Evolutionary conservation across 331 rosid species (phyloP).

Genomic region (Quercus phellos): DNA sequence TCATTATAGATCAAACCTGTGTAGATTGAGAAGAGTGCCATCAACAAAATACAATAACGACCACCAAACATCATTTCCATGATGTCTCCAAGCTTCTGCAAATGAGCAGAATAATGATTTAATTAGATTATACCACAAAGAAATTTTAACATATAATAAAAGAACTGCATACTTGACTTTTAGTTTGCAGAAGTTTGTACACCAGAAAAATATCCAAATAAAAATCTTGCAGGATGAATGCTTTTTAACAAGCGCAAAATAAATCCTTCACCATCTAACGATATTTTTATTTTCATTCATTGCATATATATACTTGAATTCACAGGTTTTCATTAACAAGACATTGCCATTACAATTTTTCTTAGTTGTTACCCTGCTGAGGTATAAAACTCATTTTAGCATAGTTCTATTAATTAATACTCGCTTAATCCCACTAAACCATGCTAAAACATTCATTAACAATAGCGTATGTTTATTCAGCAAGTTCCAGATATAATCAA

Average conservation of each 20-base stretch:
- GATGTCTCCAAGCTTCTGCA: constrained; percentile 97
- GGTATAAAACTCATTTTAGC: neutral
- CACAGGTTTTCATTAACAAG: neutral
- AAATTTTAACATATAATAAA: neutral
- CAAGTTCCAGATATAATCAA: neutral
- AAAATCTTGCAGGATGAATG: neutral
- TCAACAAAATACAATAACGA: constrained; percentile 89
- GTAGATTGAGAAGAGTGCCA: constrained; percentile 92
- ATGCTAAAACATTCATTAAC: neutral
- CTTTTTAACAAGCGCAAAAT: neutral
- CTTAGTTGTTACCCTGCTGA: neutral
- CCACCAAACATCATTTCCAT: constrained; percentile 96
- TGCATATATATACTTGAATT: neutral
- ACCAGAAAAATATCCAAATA: neutral
- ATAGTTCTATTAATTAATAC: neutral
- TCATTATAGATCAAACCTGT: constrained; percentile 94
- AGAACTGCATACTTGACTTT: neutral
- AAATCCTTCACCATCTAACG: neutral
- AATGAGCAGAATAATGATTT: constrained; percentile 13
- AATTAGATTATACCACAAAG: constrained; percentile 18
- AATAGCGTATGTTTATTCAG: neutral
- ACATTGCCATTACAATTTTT: neutral
- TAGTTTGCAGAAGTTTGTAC: neutral
- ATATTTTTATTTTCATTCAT: neutral
- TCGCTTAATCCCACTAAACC: neutral